Base-by-base conservation (phyloP, 371 early-diverging fungal genomes). In the Apophysomyces ossiformis region DNA sequence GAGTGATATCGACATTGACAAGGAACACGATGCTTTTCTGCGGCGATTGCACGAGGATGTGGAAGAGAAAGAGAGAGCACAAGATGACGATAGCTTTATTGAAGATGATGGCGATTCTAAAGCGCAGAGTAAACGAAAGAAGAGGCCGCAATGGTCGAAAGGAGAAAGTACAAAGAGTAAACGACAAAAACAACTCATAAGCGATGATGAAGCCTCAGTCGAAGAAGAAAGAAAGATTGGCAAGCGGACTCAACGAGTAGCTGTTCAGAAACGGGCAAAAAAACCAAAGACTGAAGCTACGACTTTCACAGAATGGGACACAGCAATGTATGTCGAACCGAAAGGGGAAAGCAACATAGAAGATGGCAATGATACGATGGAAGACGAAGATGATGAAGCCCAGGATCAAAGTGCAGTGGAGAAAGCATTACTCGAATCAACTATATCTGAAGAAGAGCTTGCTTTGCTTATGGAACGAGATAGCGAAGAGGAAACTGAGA, bases 31-130 rank as follows among this genome's bases (percentile, higher is more conserved):
- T 41, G 78, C 78, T 13, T 87, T 85, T 60, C 67, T 87, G 57
- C 77, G 78, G 38, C 74, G 79, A 58, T 69, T 87, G n/a, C 81
- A 77, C 13, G 74, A 77, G 60, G 71, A 77, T 21, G 70, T 76
- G 15, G 65, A 73, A 4, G 74, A 72, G 18, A 68, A 69, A 4
- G 74, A 75, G 2, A 50, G 1, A 21, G 9, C 21, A 50, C 54
- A 18, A 21, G 54, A 50, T 21, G 54, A 50, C 0, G 21, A 50
- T 50, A 21, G 21, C 1, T 50, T 50, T 11, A 50, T 50, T 50
- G 76, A 71, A 21, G 71, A 69, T 15, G 75, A 26, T 16, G 37
- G 43, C 18, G 71, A 67, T 15, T 13, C 67, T 59, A 37, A 64
- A 69, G 26, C 66, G 63, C 7, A 74, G 69, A 62, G 66, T 47